Conservation (phyloP, 202 grass and related monocot species). For the Brachypodium distachyon region DNA sequence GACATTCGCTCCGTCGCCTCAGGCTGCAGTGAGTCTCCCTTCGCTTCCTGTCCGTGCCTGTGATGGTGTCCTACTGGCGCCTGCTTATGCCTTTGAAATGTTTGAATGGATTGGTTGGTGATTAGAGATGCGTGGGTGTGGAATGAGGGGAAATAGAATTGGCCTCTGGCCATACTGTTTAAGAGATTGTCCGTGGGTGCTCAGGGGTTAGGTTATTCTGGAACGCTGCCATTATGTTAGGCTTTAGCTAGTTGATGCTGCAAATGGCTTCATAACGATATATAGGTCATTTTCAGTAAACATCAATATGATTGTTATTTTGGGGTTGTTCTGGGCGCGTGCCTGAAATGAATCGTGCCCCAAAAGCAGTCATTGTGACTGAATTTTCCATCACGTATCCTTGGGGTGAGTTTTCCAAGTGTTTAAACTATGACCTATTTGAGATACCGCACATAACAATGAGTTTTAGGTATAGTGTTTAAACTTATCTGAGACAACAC, state of each 20-base stretch:
- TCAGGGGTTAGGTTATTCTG: background rate
- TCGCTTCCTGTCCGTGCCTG: background rate
- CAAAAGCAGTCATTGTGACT: background rate
- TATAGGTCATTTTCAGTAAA: background rate
- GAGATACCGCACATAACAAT: no score
- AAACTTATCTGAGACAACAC: background rate
- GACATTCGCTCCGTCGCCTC: conserved; percentile 86
- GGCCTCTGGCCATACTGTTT: background rate
- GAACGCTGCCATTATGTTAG: background rate
- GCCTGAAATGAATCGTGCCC: background rate
- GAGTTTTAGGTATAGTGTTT: background rate
- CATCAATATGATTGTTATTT: background rate
- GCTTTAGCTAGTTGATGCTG: background rate
- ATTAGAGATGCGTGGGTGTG: background rate
- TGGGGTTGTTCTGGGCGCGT: no score
- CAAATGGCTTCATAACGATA: background rate
- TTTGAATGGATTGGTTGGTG: background rate
- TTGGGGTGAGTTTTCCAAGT: background rate
- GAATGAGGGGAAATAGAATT: background rate
- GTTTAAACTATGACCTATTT: no score
- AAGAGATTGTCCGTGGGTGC: background rate
- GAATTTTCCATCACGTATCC: no score
- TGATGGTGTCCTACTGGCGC: background rate
- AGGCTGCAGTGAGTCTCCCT: conserved; percentile 58
- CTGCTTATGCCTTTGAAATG: background rate